Base-by-base conservation (phyloP, 768 basidiomycete genomes). In the Tylopilus rubrobrunneus region DNA sequence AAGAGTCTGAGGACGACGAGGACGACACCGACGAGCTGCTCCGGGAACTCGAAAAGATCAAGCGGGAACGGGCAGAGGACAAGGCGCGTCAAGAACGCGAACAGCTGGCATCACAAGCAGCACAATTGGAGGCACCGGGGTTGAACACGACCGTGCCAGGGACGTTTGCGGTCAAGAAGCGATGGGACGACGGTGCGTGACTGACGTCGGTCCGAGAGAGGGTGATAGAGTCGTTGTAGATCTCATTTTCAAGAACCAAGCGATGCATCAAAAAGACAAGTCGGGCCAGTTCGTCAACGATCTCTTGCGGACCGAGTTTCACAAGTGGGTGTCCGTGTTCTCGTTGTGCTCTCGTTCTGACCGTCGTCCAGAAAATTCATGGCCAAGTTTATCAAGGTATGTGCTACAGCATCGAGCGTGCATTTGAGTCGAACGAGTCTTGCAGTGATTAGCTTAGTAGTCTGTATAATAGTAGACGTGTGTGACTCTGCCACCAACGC, bases 191-290 rank as follows among this genome's bases (percentile, higher is more conserved):
- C 63, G 94, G 91, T 91, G 21, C 27, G 82, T 70, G 34, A 43
- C n/a, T 57, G 53, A 53, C 43, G 52, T 53, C 23, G 39, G 33
- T 19, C 48, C 27, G 52, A 9, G 5, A 7, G 45, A 46, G 11
- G n/a, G 21, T 39, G 5, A 23, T 39, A 36, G 11, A 42, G 17
- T 34, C 47, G 23, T 58, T 65, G 31, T 63, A 93, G 93, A 99
- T 71, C 76, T 97, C 50, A 94, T 98, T 65, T 98, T 98, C 83
- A 98, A 98, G 76, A 98, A 98, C 69, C 97, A 99, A 71, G 92
- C 97, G 0, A 85, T 85, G 72, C 81, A 78, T 31, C 68, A 78
- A 45, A 79, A 74, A 33, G 80, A 85, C 50, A 85, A 85, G 66
- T 71, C 76, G 3, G 85, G 86, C 12, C 86, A 89, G 53, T 98